phyloP scores from a whole-genome alignment of 768 basidiomycete genomes.

The Amanita polypyramis region DNA sequence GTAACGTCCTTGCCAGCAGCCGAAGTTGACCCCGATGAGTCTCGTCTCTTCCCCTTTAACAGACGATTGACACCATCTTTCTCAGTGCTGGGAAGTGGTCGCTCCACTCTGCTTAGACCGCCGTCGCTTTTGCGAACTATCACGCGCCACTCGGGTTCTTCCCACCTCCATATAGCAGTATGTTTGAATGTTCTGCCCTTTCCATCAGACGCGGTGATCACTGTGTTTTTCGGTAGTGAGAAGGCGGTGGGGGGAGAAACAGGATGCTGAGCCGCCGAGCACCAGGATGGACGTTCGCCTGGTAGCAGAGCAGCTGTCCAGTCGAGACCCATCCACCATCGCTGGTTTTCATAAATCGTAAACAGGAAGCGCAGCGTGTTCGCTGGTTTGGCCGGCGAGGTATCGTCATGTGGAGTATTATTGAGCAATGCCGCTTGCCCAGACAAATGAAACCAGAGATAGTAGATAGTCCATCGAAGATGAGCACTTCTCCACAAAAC shows the following conservation, averaged over 20 bases:
- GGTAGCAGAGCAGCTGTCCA: constrained; percentile 92
- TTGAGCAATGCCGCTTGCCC: constrained; percentile 30
- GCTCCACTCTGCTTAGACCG: constrained; percentile 44
- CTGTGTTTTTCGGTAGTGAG: constrained; percentile 50
- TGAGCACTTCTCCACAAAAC: constrained; percentile 57
- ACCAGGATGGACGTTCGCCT: constrained; percentile 87
- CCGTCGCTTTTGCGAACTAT: constrained; percentile 50
- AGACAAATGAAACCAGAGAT: constrained; percentile 38
- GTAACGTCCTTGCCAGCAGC: constrained; percentile 14
- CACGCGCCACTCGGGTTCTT: constrained; percentile 86
- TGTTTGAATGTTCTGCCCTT: constrained; percentile 47
- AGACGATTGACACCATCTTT: constrained; percentile 39
- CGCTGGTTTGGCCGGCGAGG: constrained; percentile 22
- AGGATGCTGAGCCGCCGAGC: constrained; percentile 41
- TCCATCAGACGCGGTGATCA: constrained; percentile 42
- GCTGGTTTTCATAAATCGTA: constrained; percentile 88
- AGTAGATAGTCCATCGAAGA: constrained; percentile 53
- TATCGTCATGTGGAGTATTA: constrained; percentile 30
- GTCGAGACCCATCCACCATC: constrained; percentile 97
- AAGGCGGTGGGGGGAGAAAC: constrained; percentile 65
- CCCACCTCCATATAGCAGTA: constrained; percentile 80
- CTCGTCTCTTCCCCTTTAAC: constrained; percentile 38
- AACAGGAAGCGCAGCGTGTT: constrained; percentile 68
- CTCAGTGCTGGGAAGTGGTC: constrained; percentile 39
- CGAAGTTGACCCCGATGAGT: constrained; percentile 16